phyloP scores from a whole-genome alignment of 1,284 basidiomycete genomes.

The Mycosarcoma mackinlayi region DNA sequence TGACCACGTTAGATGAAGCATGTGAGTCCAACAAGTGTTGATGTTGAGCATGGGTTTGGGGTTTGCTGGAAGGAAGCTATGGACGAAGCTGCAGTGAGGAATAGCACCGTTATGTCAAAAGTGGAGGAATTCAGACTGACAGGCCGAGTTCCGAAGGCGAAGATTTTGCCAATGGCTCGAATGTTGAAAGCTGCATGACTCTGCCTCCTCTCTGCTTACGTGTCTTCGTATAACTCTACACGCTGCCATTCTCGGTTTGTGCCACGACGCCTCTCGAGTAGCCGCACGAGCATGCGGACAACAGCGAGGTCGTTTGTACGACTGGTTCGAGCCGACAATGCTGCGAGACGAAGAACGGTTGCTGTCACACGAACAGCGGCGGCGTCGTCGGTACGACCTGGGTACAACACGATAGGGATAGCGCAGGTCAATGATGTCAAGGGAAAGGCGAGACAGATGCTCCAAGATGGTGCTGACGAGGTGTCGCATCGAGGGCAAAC shows the following conservation, averaged over 20 bases:
- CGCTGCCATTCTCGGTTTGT: too few relatives aligned
- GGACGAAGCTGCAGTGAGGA: too few relatives aligned
- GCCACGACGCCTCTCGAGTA: not conserved
- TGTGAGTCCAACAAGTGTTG: too few relatives aligned
- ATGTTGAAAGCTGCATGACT: too few relatives aligned
- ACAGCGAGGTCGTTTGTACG: constrained; percentile 1
- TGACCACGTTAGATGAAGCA: too few relatives aligned
- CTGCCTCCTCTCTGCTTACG: too few relatives aligned
- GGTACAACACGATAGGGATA: too few relatives aligned
- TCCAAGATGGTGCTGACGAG: not conserved
- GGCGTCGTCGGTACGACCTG: not conserved
- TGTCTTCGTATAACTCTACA: too few relatives aligned
- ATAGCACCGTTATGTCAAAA: too few relatives aligned
- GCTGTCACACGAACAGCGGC: not conserved
- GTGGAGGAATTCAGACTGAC: too few relatives aligned
- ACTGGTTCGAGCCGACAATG: too few relatives aligned
- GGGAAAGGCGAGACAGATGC: not conserved
- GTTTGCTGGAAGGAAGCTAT: not conserved
- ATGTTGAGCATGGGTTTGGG: not conserved
- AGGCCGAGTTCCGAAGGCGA: constrained; percentile 4
- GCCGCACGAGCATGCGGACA: not conserved
- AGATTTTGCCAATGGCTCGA: too few relatives aligned
- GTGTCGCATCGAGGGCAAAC: not conserved
- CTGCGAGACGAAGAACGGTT: not conserved
- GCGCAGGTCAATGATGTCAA: not conserved